Evolutionary conservation across 225 moss, liverwort and hornwort species (phyloP), one percentile per base, ranked within the genome.

Genomic region (Rhytidiadelphus loreus): DNA sequence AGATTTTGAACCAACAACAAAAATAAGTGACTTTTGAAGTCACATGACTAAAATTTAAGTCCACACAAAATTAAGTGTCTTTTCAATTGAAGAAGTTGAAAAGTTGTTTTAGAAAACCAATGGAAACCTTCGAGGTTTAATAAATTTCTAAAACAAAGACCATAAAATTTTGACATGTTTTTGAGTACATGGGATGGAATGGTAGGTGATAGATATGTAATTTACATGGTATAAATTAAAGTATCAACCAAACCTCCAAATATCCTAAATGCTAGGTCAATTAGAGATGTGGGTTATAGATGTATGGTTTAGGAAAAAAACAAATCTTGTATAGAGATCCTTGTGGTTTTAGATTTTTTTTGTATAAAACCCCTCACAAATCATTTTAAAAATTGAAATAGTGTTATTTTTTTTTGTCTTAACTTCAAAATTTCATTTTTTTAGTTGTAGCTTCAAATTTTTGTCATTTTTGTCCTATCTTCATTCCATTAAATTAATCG

Each of bases 381-480:
- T n/a, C 0, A 56, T 16, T 56, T 11, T 37, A 26, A 11, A n/a
- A 2, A 37, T 25, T 0, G 2, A 37, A 16, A 16, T 25, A 16
- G 0, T 0, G 0, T 24, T 77, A 15, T 16, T 77, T 37, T n/a
- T 16, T 77, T 37, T n/a, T n/a, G 6, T 25, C 4, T 1, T 16
- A 1, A 56, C 24, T 77, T 77, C 13, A 55, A 55, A 55, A 14
- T 55, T 16, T 16, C 10, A 55, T 16, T 77, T 37, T 77, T 77
- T n/a, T 1, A 25, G 0, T 10, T 0, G 0, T 2, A 1, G 1
- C 2, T 77, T 77, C 2, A 15, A 37, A 37, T 56, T 24, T 55
- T 16, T 6, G 0, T 52, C 9, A n/a, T 56, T 16, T n/a, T n/a
- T 23, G 0, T n/a, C 16, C 7, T 78, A 56, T 1, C 3, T 26